A percentile compares a stretch with the other conserved stretches of the same genome.
Conservation (phyloP, 768 basidiomycete species). For the Auriscalpium microsporum region DNA sequence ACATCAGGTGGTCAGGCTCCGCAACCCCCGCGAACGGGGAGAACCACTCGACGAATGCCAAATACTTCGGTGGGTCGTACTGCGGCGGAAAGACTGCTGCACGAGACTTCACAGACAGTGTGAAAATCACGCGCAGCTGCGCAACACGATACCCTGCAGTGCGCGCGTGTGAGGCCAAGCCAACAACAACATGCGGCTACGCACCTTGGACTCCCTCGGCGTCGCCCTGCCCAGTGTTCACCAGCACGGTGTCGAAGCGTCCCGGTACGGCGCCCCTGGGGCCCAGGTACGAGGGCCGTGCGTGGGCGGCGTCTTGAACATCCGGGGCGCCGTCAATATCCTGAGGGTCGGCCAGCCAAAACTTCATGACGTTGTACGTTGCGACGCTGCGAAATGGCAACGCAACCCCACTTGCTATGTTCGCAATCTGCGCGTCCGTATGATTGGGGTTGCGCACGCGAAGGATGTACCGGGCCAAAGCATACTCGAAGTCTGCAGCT, state of each 20-base stretch:
- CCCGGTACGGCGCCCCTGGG: conserved; percentile 13
- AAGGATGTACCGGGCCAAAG: too few relatives aligned
- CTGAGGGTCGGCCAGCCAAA: neutral
- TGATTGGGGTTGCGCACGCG: too few relatives aligned
- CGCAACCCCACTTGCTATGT: neutral
- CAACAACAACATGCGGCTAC: too few relatives aligned
- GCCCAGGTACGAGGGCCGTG: conserved; percentile 17
- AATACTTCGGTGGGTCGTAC: conserved; percentile 8
- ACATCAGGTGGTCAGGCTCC: conserved; percentile 18
- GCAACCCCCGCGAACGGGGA: conserved; percentile 10
- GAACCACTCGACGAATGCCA: conserved; percentile 27
- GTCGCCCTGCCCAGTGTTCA: conserved; percentile 6
- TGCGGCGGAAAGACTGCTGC: neutral
- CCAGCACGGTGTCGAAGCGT: conserved; percentile 19
- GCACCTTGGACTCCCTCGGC: neutral
- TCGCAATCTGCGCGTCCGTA: conserved; percentile 13
- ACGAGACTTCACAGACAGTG: conserved; percentile 4
- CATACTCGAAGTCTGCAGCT: too few relatives aligned
- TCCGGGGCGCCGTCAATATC: neutral
- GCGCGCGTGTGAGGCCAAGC: neutral
- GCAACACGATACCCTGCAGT: conserved; percentile 21
- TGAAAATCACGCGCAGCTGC: conserved; percentile 19
- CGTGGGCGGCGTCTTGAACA: conserved; percentile 25
- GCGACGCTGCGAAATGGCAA: conserved; percentile 20
- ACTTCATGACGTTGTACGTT: conserved; percentile 27